phyloP scores from a whole-genome alignment of 495 filamentous ascomycete genomes.

The Talaromyces proteolyticus region DNA sequence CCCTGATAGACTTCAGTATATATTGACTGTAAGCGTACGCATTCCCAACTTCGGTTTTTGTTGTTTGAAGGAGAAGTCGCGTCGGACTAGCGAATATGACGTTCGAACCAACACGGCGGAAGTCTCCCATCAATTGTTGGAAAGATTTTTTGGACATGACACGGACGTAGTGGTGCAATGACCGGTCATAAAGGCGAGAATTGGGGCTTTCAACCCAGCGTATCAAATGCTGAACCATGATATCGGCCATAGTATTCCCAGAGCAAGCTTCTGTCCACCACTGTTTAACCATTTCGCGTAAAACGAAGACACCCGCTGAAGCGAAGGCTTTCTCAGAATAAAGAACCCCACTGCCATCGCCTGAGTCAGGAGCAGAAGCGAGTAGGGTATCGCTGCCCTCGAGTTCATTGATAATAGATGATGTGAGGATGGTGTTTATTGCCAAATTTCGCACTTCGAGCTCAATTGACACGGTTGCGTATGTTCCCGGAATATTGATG shows the following conservation, averaged over 20 bases:
- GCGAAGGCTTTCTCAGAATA: slow-evolving; percentile 91
- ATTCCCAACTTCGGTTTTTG: slow-evolving; percentile 94
- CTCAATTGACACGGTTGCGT: slow-evolving; percentile 95
- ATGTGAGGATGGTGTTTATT: slow-evolving; percentile 96
- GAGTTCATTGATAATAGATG: slow-evolving; percentile 94
- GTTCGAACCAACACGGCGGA: slow-evolving; percentile 89
- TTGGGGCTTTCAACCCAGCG: slow-evolving; percentile 91
- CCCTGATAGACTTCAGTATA: slow-evolving; percentile 91
- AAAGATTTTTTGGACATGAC: slow-evolving; percentile 97
- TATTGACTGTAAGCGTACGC: slow-evolving; percentile 96
- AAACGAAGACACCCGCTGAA: slow-evolving; percentile 78
- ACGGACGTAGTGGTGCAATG: slow-evolving; percentile 96
- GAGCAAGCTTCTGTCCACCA: slow-evolving; percentile 97
- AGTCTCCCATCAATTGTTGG: slow-evolving; percentile 94
- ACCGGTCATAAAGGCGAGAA: slow-evolving; percentile 91
- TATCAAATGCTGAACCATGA: slow-evolving; percentile 96
- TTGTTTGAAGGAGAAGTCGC: slow-evolving; percentile 87
- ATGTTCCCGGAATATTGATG: slow-evolving; percentile 87
- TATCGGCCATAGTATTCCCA: slow-evolving; percentile 88
- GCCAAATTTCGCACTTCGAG: slow-evolving; percentile 88
- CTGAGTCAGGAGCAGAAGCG: slow-evolving; percentile 44
- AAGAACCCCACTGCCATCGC: slow-evolving; percentile 60
- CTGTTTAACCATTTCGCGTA: slow-evolving; percentile 96
- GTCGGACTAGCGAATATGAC: slow-evolving; percentile 87
- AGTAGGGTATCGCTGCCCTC: slow-evolving; percentile 69